Conservation (phyloP, 257 asterid species). For the Cinchona pubescens region DNA sequence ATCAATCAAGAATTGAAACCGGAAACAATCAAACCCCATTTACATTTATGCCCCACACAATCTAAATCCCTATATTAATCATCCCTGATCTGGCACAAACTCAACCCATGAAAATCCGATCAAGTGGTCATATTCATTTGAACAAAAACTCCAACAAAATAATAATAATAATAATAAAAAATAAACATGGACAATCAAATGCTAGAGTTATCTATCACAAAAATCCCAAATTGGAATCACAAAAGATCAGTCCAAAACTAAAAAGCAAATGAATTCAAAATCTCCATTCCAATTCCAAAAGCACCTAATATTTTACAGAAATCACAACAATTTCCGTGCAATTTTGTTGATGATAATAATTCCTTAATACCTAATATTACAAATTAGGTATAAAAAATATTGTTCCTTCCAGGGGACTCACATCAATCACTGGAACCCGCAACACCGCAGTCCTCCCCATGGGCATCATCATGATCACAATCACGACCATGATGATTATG, state of each 20-base stretch:
- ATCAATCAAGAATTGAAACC: not conserved
- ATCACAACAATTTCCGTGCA: not conserved
- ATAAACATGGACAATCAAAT: too few relatives aligned
- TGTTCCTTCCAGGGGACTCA: not conserved
- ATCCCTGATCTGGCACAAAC: not conserved
- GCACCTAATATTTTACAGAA: too few relatives aligned
- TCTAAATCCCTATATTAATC: too few relatives aligned
- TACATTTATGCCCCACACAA: too few relatives aligned
- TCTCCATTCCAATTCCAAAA: constrained; percentile 1
- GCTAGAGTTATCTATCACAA: not conserved
- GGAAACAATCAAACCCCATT: too few relatives aligned
- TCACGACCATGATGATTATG: constrained; percentile 6
- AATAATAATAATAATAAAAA: too few relatives aligned
- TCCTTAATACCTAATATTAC: not conserved
- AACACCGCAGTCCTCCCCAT: constrained; percentile 18
- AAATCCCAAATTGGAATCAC: not conserved
- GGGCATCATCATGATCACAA: constrained; percentile 34
- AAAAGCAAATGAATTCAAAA: not conserved
- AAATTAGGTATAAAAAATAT: not conserved
- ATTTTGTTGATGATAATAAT: too few relatives aligned
- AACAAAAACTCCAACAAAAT: too few relatives aligned
- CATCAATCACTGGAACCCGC: constrained; percentile 20
- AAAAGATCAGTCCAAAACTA: too few relatives aligned
- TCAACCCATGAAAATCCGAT: too few relatives aligned
- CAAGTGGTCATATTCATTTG: too few relatives aligned